Conservation (phyloP, 1,284 basidiomycete genomes). For the Rhodotorula sp. region DNA sequence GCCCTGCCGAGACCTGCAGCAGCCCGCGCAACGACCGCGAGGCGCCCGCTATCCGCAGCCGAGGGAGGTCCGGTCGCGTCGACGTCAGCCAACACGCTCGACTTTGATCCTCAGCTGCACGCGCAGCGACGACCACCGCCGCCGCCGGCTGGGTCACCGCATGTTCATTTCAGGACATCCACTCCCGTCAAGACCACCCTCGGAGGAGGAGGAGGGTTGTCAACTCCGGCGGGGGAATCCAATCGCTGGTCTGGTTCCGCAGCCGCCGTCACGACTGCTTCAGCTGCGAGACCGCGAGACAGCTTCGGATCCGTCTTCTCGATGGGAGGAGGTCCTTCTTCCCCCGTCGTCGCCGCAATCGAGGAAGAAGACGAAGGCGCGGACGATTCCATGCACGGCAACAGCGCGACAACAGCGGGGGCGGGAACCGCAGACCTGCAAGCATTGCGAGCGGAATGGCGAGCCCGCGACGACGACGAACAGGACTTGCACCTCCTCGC, state of each 20-base stretch:
- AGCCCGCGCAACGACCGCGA: not conserved
- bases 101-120: not conserved
- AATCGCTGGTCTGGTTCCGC: not conserved
- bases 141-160: not conserved
- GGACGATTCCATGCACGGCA: not conserved
- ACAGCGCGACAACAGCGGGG: not conserved
- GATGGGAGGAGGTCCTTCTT: slow-evolving; percentile 21
- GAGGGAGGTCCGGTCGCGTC: not conserved
- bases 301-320: slow-evolving; percentile 27
- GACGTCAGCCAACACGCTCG: not conserved
- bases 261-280: not conserved
- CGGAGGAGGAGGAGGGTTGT: not conserved
- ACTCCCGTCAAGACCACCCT: slow-evolving; percentile 17
- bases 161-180: slow-evolving; percentile 31
- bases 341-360: slow-evolving; percentile 1
- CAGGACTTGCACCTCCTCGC: slow-evolving; percentile 64
- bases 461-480: slow-evolving; percentile 46
- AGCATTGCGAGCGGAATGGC: slow-evolving; percentile 7
- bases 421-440: not conserved
- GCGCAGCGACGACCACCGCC: not conserved
- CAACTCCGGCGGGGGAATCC: not conserved
- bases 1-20: slow-evolving; percentile 16
- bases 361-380: not conserved
- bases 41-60: not conserved
- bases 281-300: not conserved